phyloP scores from a whole-genome alignment of 306 rosid species.

The Sphenostylis stenocarpa region DNA sequence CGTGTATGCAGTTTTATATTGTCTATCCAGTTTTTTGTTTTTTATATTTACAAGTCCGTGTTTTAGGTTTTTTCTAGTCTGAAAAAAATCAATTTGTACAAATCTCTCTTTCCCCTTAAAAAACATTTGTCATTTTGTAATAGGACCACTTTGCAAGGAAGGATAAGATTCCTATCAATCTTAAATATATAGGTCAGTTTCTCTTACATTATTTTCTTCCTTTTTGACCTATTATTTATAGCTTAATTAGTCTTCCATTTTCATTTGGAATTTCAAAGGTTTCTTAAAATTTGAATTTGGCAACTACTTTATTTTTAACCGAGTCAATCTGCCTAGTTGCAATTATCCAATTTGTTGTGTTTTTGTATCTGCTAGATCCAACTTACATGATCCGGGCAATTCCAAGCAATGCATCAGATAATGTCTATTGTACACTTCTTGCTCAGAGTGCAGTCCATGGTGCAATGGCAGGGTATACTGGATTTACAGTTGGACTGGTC shows the following conservation, averaged over 20 bases:
- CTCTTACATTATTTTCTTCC: constrained; percentile 10
- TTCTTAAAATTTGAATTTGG: not conserved
- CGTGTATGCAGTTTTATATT: not conserved
- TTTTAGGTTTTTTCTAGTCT: constrained; percentile 4
- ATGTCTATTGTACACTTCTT: constrained; percentile 85
- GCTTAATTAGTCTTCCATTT: not conserved
- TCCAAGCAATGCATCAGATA: constrained; percentile 91
- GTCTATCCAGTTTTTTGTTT: not conserved
- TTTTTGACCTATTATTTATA: constrained; percentile 11
- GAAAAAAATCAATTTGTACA: constrained; percentile 19
- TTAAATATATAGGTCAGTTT: constrained; percentile 77
- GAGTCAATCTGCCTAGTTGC: constrained; percentile 21
- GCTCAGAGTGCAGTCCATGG: constrained; percentile 96
- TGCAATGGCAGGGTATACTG: constrained; percentile 92
- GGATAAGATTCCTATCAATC: constrained; percentile 54
- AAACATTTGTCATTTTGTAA: constrained; percentile 18
- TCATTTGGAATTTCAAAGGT: not conserved
- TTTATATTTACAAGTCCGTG: not conserved
- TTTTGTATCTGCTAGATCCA: constrained; percentile 58
- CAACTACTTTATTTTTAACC: constrained; percentile 22
- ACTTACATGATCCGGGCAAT: constrained; percentile 93
- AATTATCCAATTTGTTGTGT: not conserved
- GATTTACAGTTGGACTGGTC: constrained; percentile 74
- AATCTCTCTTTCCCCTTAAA: constrained; percentile 11
- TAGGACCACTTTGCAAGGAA: constrained; percentile 65